Base-by-base conservation (phyloP, 108 stramenopile species). In the Fistulifera solaris region DNA sequence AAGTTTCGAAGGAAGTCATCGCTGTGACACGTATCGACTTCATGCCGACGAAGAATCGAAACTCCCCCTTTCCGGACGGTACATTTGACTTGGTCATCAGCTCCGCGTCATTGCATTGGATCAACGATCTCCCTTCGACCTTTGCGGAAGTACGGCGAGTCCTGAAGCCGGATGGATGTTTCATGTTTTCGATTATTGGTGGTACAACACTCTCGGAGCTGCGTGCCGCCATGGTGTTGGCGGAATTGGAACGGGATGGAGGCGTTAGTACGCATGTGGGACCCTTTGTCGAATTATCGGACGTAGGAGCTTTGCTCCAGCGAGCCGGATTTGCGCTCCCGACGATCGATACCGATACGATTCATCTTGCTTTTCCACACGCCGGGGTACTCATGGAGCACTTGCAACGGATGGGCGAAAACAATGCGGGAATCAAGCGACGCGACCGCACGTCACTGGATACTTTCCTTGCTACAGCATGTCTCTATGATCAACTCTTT, bases 81-180 rank as follows among this genome's bases (percentile, higher is more conserved):
- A 87, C 95, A 15, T 96, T 97, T 72, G 99, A 99, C 67, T 55
- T 96, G 2, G 95, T 96, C 21, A 67, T 96, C 25, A 93, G 87
- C 57, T 83, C 73, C 38, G 70, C 86, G 58, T 40, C 77, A 2
- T 58, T 99, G 55, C 97, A 99, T 58, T 99, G 97, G 97, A 71
- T 95, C 42, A 97, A 97, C 58, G 91, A 98, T 62, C 65, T 99
- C 10, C 93, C 93, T 11, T 44, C 59, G 38, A 39, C 91, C 23
- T 71, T 98, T 28, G 42, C 42, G 12, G 89, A 96, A 63, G 27
- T 38, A 3, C 56, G 67, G 57, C 67, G 92, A 24, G 83, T 86
- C 0, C 62, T 99, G 7, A 94, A 96, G 69, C 97, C 98, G 0
- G 95, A 99, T 62, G 98, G 98, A 1, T 94, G 93, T 48, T 85